phyloP scores from a whole-genome alignment of 768 basidiomycete genomes.

The Lactifluus subvellereus region DNA sequence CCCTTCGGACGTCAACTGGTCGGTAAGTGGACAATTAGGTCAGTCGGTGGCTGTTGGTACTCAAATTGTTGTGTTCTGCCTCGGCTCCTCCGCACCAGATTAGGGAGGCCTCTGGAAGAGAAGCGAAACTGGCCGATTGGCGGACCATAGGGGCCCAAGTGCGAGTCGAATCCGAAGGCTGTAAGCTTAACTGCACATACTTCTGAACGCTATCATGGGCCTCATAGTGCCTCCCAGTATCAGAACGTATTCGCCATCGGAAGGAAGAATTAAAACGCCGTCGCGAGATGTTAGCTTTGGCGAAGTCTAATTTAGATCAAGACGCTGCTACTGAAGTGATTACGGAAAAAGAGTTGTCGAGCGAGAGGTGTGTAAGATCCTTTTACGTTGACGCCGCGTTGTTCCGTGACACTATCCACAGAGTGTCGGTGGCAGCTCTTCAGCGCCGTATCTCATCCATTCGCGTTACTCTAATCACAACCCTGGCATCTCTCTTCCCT shows the following conservation, averaged over 20 bases:
- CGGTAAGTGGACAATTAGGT: slow-evolving; percentile 12
- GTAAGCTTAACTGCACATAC: slow-evolving; percentile 33
- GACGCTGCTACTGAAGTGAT: slow-evolving; percentile 22
- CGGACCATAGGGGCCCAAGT: slow-evolving; percentile 5
- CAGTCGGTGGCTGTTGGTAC: not conserved
- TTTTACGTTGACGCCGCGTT: slow-evolving; percentile 12
- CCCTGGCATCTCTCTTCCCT: slow-evolving; percentile 75
- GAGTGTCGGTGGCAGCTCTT: slow-evolving; percentile 43
- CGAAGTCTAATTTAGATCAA: slow-evolving; percentile 36
- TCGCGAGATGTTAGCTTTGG: slow-evolving; percentile 42
- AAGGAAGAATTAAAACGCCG: slow-evolving; percentile 42
- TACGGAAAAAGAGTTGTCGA: slow-evolving; percentile 31
- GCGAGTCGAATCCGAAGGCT: slow-evolving; percentile 36
- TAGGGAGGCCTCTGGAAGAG: slow-evolving; percentile 63
- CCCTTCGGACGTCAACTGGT: slow-evolving; percentile 13
- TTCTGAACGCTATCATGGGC: slow-evolving; percentile 9
- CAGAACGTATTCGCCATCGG: slow-evolving; percentile 39
- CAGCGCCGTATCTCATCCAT: slow-evolving; percentile 45
- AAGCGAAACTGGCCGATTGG: slow-evolving; percentile 47
- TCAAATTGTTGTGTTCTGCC: not conserved
- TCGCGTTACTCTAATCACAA: slow-evolving; percentile 61
- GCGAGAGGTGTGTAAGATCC: slow-evolving; percentile 28
- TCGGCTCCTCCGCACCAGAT: slow-evolving; percentile 41
- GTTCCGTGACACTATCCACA: slow-evolving; percentile 31
- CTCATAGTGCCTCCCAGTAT: slow-evolving; percentile 32